Percentiles rank a stretch among this genome's conserved stretches.
Evolutionary conservation across 2,329 filamentous ascomycete species (phyloP).

Genomic region (Uncinocarpus reesii): DNA sequence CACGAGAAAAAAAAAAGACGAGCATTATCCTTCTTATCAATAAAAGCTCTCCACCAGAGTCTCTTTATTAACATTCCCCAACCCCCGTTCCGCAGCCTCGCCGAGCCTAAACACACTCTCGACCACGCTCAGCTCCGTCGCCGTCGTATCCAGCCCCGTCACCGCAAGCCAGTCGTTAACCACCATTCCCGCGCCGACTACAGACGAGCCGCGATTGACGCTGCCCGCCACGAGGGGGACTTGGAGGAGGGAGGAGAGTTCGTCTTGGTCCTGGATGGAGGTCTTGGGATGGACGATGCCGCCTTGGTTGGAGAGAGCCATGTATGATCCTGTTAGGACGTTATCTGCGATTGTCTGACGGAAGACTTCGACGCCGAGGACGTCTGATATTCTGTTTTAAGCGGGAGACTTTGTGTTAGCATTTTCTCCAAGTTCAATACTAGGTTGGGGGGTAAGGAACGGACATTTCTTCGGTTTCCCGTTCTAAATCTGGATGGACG

Average conservation of each 20-base stretch:
- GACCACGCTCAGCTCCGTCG: constrained; percentile 92
- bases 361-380: constrained; percentile 54
- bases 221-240: constrained; percentile 90
- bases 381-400: constrained; percentile 63
- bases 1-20: background rate
- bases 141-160: constrained; percentile 84
- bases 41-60: constrained; percentile 99
- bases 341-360: constrained; percentile 92
- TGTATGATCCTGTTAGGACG: constrained; percentile 91
- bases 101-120: constrained; percentile 93
- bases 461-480: constrained; percentile 90
- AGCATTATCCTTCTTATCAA: constrained; percentile 37
- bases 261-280: constrained; percentile 93
- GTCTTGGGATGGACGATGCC: constrained; percentile 97
- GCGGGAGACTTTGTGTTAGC: background rate
- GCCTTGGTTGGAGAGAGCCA: constrained; percentile 90
- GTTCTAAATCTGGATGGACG: constrained; percentile 90
- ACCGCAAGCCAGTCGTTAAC: constrained; percentile 97
- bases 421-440: too few relatives aligned
- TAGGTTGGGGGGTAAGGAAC: background rate
- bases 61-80: constrained; percentile 63
- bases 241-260: constrained; percentile 84
- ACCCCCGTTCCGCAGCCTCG: constrained; percentile 72
- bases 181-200: constrained; percentile 95
- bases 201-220: constrained; percentile 83